Evolutionary conservation across 2,329 filamentous ascomycete species (phyloP).

Genomic region (Botrytis porri): DNA sequence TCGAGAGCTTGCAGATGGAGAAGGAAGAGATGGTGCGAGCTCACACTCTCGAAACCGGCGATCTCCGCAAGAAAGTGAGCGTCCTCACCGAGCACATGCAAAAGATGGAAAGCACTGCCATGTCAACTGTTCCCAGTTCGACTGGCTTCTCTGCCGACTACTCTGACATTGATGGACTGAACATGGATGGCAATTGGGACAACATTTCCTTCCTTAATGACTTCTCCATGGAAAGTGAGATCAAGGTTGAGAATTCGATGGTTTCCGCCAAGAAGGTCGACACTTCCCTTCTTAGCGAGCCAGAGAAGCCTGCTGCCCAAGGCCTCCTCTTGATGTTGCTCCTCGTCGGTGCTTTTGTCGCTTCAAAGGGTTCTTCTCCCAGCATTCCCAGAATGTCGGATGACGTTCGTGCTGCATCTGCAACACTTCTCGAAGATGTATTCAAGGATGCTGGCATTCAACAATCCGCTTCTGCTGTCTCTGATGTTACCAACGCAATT

Average conservation of each 20-base stretch:
- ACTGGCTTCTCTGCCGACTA: conserved; percentile 69
- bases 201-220: conserved; percentile 75
- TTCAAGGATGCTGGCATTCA: conserved; percentile 73
- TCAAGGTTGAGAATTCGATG: conserved; percentile 56
- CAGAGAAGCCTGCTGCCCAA: conserved; percentile 67
- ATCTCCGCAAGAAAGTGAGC: conserved; percentile 88
- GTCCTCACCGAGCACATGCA: conserved; percentile 72
- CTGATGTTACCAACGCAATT: conserved; percentile 33
- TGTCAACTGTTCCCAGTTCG: conserved; percentile 51
- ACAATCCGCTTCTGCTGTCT: conserved; percentile 37
- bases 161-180: conserved; percentile 77
- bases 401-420: conserved; percentile 74
- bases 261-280: conserved; percentile 55
- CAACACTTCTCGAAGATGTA: conserved; percentile 74
- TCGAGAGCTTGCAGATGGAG: conserved; percentile 75
- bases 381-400: conserved; percentile 76
- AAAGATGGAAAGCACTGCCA: conserved; percentile 63
- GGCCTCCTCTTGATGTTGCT: conserved; percentile 92
- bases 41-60: conserved; percentile 86
- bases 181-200: conserved; percentile 80
- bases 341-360: conserved; percentile 92
- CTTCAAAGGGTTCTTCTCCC: conserved; percentile 75
- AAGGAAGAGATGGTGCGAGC: conserved; percentile 87
- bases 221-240: conserved; percentile 60
- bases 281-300: conserved; percentile 45